These are phyloP conservation scores for Curvularia lunata DNA, from an alignment of 2,329 filamentous ascomycete genomes.

Conservation along the genomic window DNA sequence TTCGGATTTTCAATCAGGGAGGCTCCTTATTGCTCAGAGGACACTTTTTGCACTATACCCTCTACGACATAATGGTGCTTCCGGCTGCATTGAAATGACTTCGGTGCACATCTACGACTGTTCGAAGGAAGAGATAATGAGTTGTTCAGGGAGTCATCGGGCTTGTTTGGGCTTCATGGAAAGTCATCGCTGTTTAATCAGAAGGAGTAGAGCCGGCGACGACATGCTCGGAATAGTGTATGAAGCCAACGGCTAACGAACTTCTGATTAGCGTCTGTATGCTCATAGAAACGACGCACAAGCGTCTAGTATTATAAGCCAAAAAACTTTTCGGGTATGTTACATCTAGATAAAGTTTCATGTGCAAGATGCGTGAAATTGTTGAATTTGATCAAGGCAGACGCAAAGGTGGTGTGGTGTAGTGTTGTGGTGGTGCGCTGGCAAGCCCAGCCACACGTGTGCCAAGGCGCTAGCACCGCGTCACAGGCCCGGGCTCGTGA, in stretches of 20 bases:
- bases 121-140: slow-evolving; percentile 21
- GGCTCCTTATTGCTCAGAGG: slow-evolving; percentile 14
- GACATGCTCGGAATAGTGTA: not conserved
- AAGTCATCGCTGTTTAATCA: slow-evolving; percentile 5
- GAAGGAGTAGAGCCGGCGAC: not conserved
- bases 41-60: slow-evolving; percentile 32
- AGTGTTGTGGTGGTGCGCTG: not conserved
- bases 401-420: not conserved
- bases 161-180: slow-evolving; percentile 7
- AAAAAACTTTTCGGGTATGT: slow-evolving; percentile 25
- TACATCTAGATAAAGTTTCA: slow-evolving; percentile 10
- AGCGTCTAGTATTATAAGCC: slow-evolving; percentile 14
- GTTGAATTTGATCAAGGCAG: not conserved
- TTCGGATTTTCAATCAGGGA: slow-evolving; percentile 1
- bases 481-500: slow-evolving; percentile 15
- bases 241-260: not conserved
- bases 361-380: not conserved
- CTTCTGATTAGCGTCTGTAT: not conserved
- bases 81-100: slow-evolving; percentile 34
- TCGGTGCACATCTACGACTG: slow-evolving; percentile 19
- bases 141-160: not conserved
- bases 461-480: slow-evolving; percentile 24
- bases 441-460: slow-evolving; percentile 7
- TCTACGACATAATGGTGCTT: slow-evolving; percentile 34
- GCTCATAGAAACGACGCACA: slow-evolving; percentile 11